phyloP scores from a whole-genome alignment of 164 flowering plant species.

The Magnolia officinalis region DNA sequence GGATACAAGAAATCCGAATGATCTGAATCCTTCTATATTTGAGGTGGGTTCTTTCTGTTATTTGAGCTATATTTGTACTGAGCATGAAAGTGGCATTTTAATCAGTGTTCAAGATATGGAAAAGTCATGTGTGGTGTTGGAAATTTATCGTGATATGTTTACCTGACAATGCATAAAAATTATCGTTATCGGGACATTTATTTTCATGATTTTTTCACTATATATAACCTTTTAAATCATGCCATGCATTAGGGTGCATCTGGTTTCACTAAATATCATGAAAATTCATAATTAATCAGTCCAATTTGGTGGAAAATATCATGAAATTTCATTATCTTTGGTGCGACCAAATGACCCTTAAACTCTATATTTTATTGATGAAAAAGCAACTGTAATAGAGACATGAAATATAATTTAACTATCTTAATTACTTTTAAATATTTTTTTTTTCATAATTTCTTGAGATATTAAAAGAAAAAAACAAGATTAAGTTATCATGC shows the following conservation, averaged over 20 bases:
- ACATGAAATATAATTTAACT: too few species aligned
- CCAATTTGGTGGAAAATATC: too few species aligned
- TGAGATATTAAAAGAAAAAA: too few species aligned
- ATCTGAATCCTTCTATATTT: conserved; percentile 67
- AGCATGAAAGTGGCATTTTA: neutral
- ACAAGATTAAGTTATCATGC: neutral
- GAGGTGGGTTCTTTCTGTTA: conserved; percentile 43
- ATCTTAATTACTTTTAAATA: neutral
- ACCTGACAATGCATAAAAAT: too few species aligned
- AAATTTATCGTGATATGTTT: neutral
- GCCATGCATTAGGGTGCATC: too few species aligned
- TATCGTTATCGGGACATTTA: neutral
- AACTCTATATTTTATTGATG: too few species aligned
- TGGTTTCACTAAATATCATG: too few species aligned
- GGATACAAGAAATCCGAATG: conserved; percentile 74
- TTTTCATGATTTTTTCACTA: neutral
- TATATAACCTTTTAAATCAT: neutral
- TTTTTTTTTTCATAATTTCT: neutral
- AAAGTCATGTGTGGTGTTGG: neutral
- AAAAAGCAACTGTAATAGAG: neutral
- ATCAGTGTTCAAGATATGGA: neutral
- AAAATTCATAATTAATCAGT: too few species aligned
- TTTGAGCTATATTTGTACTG: conserved; percentile 7
- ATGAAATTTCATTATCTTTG: too few species aligned
- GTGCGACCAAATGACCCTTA: too few species aligned